Evolutionary conservation across 148 eudicot genomes (phyloP), one percentile per base, ranked within the genome.

Genomic region (Chenopodium suecicum): DNA sequence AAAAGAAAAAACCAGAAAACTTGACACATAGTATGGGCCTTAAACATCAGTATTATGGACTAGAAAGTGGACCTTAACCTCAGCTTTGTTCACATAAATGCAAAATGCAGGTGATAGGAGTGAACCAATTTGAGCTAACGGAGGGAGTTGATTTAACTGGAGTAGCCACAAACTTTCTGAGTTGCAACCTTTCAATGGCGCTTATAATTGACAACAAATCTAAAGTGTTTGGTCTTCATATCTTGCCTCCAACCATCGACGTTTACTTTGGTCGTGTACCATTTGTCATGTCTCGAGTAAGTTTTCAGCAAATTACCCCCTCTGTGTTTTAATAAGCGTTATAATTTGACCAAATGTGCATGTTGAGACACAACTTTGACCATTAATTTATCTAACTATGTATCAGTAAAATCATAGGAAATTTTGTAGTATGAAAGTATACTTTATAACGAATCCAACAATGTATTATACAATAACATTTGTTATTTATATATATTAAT

Each of bases 261-360:
- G 52, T 78, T 68, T 83, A 78, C 73, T 84, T 32, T 29, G 47
- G 62, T 9, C 76, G 75, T 23, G 31, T 92, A 64, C 88, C 91
- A 52, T 82, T 94, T 1, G 90, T 89, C 7, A 67, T 65, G 25
- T 87, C 98, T 60, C 82, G 73, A 70, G 84, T 82, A 76, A 76
- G 74, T 66, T 17, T 31, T 31, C 19, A 56, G 4, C 62, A 56
- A 56, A 56, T 56, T 56, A 31, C 32, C 1, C 1, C 32, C 32
- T 31, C 32, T 31, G 1, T 31, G 2, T 31, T 31, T 31, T 31
- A 31, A 31, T 31, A 31, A 31, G 32, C 2, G 32, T 31, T 31
- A 31, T 2, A 31, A 2, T 1, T 31, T 31, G 32, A 31, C 32
- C 32, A 31, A 31, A 31, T 31, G 2, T 31, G 32, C 32, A 31